Evolutionary conservation across 2,329 filamentous ascomycete species (phyloP).

Genomic region (Ceratocystis harringtonii): DNA sequence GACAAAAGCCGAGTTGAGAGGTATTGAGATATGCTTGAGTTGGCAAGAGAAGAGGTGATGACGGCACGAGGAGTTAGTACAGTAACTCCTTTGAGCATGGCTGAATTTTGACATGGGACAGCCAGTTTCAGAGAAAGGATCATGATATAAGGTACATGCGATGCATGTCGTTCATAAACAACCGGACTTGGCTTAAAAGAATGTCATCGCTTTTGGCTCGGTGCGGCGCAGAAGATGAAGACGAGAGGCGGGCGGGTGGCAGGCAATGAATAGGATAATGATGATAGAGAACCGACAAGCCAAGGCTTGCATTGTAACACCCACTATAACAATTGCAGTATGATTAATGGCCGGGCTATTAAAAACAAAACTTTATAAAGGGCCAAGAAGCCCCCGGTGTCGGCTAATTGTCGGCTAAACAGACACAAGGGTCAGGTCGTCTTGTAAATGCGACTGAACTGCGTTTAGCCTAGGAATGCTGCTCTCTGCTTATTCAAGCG

Average conservation of each 20-base stretch:
- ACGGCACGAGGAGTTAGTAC: background rate
- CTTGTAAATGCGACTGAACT: background rate
- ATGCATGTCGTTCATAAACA: conserved; percentile 12
- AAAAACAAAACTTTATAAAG: background rate
- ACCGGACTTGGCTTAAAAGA: background rate
- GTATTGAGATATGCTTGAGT: background rate
- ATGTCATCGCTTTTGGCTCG: background rate
- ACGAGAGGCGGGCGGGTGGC: background rate
- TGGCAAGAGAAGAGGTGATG: background rate
- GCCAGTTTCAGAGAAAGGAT: conserved; percentile 15
- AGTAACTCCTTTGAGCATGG: conserved; percentile 10
- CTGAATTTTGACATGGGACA: conserved; percentile 6
- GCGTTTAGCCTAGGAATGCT: background rate
- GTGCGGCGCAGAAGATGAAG: background rate
- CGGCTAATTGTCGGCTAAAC: conserved; percentile 3
- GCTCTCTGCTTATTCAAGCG: background rate
- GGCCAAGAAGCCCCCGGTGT: background rate
- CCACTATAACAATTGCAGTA: background rate
- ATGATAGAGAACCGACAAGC: background rate
- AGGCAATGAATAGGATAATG: background rate
- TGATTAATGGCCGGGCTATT: too few relatives aligned
- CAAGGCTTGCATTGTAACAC: background rate
- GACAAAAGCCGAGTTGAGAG: background rate
- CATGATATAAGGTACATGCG: conserved; percentile 13
- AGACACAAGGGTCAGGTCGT: background rate